phyloP scores from a whole-genome alignment of 495 filamentous ascomycete species.

The Antarctomyces pellizariae region DNA sequence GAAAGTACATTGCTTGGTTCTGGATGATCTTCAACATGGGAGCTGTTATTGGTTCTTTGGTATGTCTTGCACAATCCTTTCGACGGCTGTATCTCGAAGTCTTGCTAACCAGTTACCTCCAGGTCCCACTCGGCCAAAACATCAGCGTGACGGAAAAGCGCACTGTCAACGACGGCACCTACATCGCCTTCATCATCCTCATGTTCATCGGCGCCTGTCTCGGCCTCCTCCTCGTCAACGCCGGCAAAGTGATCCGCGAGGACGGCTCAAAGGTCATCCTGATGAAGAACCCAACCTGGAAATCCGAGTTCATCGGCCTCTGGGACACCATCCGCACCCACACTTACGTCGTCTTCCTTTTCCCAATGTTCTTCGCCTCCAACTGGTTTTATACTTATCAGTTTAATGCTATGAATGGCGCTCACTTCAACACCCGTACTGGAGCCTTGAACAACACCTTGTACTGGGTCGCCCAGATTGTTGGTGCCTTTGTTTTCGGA shows the following conservation, averaged over 20 bases:
- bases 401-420: constrained; percentile 33
- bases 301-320: constrained; percentile 55
- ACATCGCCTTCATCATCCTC: constrained; percentile 74
- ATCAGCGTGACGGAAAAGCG: constrained; percentile 33
- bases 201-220: constrained; percentile 56
- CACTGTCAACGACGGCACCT: constrained; percentile 62
- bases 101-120: neutral
- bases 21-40: constrained; percentile 94
- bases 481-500: constrained; percentile 61
- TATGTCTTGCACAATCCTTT: constrained; percentile 16
- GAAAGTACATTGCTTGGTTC: constrained; percentile 72
- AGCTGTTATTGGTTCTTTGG: constrained; percentile 70
- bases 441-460: constrained; percentile 62
- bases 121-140: constrained; percentile 64
- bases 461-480: constrained; percentile 76
- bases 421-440: constrained; percentile 63
- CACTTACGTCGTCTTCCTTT: constrained; percentile 62
- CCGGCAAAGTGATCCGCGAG: constrained; percentile 48
- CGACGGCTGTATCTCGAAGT: neutral
- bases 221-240: constrained; percentile 49
- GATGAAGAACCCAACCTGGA: constrained; percentile 71
- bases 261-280: constrained; percentile 68
- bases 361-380: constrained; percentile 68
- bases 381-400: constrained; percentile 62
- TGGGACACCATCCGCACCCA: constrained; percentile 48